A percentile compares a stretch with the other conserved stretches of the same genome.
These are phyloP conservation scores for Solanum chiquidenum DNA, from an alignment of 257 asterid species.

Conservation along the genomic window DNA sequence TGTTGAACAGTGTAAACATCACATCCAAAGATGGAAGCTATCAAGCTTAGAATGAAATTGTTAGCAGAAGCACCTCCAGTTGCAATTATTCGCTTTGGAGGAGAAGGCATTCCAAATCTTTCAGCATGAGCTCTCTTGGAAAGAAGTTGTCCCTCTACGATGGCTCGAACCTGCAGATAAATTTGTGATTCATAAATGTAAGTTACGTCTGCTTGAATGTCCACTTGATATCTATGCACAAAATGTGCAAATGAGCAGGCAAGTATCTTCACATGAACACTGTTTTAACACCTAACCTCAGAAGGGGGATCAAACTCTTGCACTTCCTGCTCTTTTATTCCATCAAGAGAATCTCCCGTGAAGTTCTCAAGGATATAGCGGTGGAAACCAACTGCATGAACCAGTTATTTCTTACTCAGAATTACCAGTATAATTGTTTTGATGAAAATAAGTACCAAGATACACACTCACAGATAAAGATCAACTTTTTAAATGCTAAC, in stretches of 20 bases:
- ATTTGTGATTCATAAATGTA: neutral
- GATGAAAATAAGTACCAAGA: neutral
- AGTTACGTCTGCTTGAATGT: neutral
- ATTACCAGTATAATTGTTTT: neutral
- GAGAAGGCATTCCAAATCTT: slow-evolving; percentile 89
- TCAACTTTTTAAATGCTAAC: neutral
- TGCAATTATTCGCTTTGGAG: slow-evolving; percentile 87
- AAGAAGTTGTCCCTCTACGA: slow-evolving; percentile 82
- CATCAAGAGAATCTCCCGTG: slow-evolving; percentile 45
- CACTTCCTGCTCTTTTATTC: slow-evolving; percentile 50
- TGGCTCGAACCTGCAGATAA: slow-evolving; percentile 61
- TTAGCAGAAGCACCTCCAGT: slow-evolving; percentile 97
- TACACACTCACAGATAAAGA: neutral
- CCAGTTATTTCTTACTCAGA: neutral
- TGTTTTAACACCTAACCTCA: slow-evolving; percentile 36
- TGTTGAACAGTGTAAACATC: slow-evolving; percentile 65
- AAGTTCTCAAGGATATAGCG: slow-evolving; percentile 61
- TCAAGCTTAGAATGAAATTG: slow-evolving; percentile 32
- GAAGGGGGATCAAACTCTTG: slow-evolving; percentile 64
- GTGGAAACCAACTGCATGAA: slow-evolving; percentile 66
- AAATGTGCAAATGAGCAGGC: neutral
- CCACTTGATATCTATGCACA: neutral
- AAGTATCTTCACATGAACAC: neutral
- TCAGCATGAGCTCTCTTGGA: slow-evolving; percentile 92
- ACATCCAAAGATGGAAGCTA: slow-evolving; percentile 82